Evolutionary conservation across 768 basidiomycete species (phyloP), one percentile per base, ranked within the genome.

Genomic region (Suillus luteus): DNA sequence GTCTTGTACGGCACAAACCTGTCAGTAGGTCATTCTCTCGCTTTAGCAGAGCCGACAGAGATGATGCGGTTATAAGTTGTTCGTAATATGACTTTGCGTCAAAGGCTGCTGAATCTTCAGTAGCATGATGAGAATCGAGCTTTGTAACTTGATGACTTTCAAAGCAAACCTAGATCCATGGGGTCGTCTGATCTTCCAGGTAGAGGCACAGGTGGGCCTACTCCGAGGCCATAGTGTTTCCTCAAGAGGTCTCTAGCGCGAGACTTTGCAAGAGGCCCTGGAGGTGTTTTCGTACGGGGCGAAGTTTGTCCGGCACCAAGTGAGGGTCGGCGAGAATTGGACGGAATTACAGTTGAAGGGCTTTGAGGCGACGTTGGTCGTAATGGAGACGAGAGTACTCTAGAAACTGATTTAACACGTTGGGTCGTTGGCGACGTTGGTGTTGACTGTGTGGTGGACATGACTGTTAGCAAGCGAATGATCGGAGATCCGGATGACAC

Each of bases 81-180:
- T 93, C 90, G 66, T 95, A 95, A 68, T 94, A 95, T 14, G 85
- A 81, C 72, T 88, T 90, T 12, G 93, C 87, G 68, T 95, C 91
- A 70, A 95, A 95, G 9, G 85, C 86, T 22, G 86, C 75, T 0
- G 93, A 94, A 75, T 95, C 93, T 94, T 67, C 5, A 15, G 27
- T 48, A 40, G 40, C 35, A 46, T 58, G 31, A 27, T 67, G 24
- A 58, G 57, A 58, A 58, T 40, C 7, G 38, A 7, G 24, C 5
- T 27, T 58, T 22, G 5, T 14, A 48, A 27, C 49, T 5, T 38
- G 12, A 24, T 49, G 38, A 17, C 9, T 40, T 40, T 33, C 46
- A 6, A 46, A 63, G 70, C 84, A 64, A 68, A 86, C 92, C 91
- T 63, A 95, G 77, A 69, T 92, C 91, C 90, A 93, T 91, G 15